These are phyloP conservation scores for Psidium guajava DNA, from an alignment of 345 rosid genomes.

Conservation along the genomic window DNA sequence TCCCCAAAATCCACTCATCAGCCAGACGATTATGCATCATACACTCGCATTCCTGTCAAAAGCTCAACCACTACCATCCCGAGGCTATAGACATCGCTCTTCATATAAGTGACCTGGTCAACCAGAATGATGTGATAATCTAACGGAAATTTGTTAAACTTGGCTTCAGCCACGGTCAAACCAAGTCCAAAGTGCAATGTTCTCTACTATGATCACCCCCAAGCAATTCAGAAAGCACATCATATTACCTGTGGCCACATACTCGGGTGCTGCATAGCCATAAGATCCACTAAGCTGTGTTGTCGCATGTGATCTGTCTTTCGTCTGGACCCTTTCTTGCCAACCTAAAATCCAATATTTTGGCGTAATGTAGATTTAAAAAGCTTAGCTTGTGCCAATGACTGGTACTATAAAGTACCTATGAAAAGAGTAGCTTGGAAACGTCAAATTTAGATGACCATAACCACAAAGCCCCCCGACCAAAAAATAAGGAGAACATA, in stretches of 20 bases:
- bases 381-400: background rate
- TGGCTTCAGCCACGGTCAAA: background rate
- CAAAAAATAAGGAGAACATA: background rate
- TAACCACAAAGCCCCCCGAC: background rate
- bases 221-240: background rate
- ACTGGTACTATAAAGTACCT: background rate
- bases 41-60: background rate
- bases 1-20: background rate
- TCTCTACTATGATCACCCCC: background rate
- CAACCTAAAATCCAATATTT: slow-evolving; percentile 1
- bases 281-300: background rate
- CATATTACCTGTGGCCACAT: background rate
- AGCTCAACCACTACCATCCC: slow-evolving; percentile 2
- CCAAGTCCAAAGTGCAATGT: background rate
- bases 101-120: slow-evolving; percentile 4
- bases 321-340: background rate
- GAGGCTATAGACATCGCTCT: slow-evolving; percentile 1
- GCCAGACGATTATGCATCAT: background rate
- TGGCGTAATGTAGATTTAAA: background rate
- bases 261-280: slow-evolving; percentile 4
- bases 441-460: background rate
- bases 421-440: background rate
- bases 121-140: background rate
- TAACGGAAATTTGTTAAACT: background rate
- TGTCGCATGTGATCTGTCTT: background rate